Evolutionary conservation across 2,329 filamentous ascomycete genomes (phyloP).

Genomic region (Coniochaeta pulveracea): DNA sequence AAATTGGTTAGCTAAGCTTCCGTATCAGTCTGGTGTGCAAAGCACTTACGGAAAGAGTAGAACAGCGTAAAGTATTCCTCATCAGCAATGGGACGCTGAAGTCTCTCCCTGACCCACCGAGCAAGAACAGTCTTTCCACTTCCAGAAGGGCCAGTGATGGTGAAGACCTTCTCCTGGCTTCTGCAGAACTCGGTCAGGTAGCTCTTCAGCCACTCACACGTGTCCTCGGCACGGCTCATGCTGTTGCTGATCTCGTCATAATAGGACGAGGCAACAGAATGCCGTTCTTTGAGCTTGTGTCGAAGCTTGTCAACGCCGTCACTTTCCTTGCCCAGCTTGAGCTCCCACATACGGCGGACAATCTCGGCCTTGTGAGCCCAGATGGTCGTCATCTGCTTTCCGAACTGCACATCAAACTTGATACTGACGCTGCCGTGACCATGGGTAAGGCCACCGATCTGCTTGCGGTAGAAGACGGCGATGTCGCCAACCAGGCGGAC

Average conservation of each 20-base stretch:
- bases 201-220: conserved; percentile 25
- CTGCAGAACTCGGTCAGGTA: conserved; percentile 22
- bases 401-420: conserved; percentile 25
- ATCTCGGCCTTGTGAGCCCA: conserved; percentile 21
- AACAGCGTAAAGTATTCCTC: conserved; percentile 21
- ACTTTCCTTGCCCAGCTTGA: conserved; percentile 17
- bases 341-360: conserved; percentile 22
- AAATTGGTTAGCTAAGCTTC: neutral
- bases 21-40: neutral
- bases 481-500: conserved; percentile 22
- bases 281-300: conserved; percentile 18
- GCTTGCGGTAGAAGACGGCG: conserved; percentile 21
- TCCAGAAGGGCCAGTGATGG: conserved; percentile 21
- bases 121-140: conserved; percentile 26
- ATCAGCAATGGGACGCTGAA: conserved; percentile 24
- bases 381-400: conserved; percentile 20
- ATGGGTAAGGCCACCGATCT: conserved; percentile 18
- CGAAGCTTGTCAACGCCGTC: conserved; percentile 18
- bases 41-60: conserved; percentile 23
- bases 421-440: conserved; percentile 16
- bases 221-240: conserved; percentile 24
- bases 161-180: conserved; percentile 21
- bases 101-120: conserved; percentile 26
- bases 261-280: conserved; percentile 15
- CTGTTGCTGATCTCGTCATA: conserved; percentile 25